Conservation (phyloP, 495 filamentous ascomycete species). For the Filosporella fistucella region DNA sequence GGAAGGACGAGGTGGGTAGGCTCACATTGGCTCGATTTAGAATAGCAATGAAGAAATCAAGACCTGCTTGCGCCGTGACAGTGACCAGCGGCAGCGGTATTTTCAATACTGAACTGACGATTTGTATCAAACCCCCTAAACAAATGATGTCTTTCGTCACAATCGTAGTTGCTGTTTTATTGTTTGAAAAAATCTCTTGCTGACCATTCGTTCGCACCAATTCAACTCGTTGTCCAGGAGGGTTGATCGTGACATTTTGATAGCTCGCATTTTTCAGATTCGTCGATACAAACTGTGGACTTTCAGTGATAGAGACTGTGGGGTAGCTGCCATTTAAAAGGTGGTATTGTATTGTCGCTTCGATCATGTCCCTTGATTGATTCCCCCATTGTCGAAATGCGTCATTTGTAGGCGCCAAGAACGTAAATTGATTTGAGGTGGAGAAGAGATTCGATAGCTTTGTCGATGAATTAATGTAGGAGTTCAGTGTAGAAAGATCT, state of each 20-base stretch:
- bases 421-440: not conserved
- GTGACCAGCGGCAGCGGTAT: not conserved
- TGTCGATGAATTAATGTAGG: not conserved
- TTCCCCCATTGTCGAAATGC: constrained; percentile 1
- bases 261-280: constrained; percentile 1
- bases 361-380: not conserved
- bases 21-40: constrained; percentile 4
- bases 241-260: not conserved
- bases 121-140: not conserved
- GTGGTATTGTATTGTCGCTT: not conserved
- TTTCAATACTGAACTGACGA: not conserved
- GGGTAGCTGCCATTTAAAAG: not conserved
- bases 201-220: not conserved
- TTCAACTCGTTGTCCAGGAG: not conserved
- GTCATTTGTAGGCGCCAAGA: constrained; percentile 5
- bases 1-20: not conserved
- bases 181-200: not conserved
- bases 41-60: constrained; percentile 3
- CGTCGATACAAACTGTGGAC: not conserved
- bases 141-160: constrained; percentile 1
- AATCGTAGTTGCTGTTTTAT: constrained; percentile 2
- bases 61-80: not conserved
- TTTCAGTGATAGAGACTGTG: not conserved
- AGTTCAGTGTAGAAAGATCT: not conserved
- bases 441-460: not conserved